Evolutionary conservation across 2,329 filamentous ascomycete species (phyloP), one percentile per base, ranked within the genome.

Genomic region (Tympanopsis confertula): DNA sequence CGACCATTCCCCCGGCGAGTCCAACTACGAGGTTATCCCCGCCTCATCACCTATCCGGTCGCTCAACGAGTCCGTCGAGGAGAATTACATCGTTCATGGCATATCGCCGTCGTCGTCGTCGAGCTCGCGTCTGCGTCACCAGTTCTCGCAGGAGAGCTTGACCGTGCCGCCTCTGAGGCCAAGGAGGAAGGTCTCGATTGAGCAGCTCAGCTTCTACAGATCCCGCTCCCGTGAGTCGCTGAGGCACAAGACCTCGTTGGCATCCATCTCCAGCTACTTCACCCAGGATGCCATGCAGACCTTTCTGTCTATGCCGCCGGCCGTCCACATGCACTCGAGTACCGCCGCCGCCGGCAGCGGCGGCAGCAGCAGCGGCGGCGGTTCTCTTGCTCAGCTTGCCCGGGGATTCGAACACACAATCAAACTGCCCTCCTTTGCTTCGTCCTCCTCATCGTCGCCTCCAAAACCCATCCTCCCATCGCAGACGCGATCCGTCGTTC

Each of bases 81-180:
- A 26, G 22, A 26, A 26, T n/a, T 26, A 26, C 22, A n/a, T 26
- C n/a, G 22, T 26, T 26, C n/a, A 26, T n/a, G 22, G 22, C 7
- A n/a, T n/a, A n/a, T 63, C 19, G 50, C 52, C 39, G 53, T 61
- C 33, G 57, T 55, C 17, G 48, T 53, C 19, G 42, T 50, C 5
- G 55, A 46, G 17, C 48, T 50, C 22, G 43, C 57, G 2, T 60
- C 59, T 4, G 56, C 58, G 15, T 13, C 13, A 7, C 13, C 63
- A 66, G 39, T 78, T 71, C 49, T 79, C 76, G 0, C 72, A 73
- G 44, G 75, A 79, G 47, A 79, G 74, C 43, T 58, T 80, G 20
- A 48, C 72, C 12, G 70, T 79, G 13, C 61, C 70, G 5, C 74
- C 75, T 0, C 55, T 80, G 14, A 61, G 63, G 35, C 64, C 70